Evolutionary conservation across 2,329 filamentous ascomycete species (phyloP).

Genomic region (Penicillium sp.): DNA sequence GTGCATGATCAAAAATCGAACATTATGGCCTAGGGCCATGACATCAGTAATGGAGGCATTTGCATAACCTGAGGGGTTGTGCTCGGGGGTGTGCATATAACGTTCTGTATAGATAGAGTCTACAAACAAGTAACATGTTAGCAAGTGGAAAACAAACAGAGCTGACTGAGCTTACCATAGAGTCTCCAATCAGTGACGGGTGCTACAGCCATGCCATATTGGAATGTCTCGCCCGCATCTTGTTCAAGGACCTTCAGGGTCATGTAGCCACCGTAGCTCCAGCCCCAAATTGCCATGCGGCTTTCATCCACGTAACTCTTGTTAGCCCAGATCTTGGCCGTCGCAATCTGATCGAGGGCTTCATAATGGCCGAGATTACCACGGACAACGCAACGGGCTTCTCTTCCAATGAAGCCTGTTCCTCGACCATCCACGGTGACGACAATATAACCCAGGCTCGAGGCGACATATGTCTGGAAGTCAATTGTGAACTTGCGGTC

Average conservation of each 20-base stretch:
- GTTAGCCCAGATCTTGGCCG: slow-evolving; percentile 76
- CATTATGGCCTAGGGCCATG: slow-evolving; percentile 68
- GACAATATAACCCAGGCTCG: slow-evolving; percentile 83
- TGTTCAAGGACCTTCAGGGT: slow-evolving; percentile 91
- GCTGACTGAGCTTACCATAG: slow-evolving; percentile 56
- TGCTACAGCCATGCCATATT: slow-evolving; percentile 96
- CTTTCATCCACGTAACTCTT: slow-evolving; percentile 80
- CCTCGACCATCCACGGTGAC: slow-evolving; percentile 92
- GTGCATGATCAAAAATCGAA: slow-evolving; percentile 93
- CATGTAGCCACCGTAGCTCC: slow-evolving; percentile 96
- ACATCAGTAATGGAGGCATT: slow-evolving; percentile 72
- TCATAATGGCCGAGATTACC: slow-evolving; percentile 83
- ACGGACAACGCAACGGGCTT: slow-evolving; percentile 76
- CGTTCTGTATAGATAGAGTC: slow-evolving; percentile 51
- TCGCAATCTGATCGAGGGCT: slow-evolving; percentile 84
- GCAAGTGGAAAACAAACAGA: background rate
- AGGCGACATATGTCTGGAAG: slow-evolving; percentile 86
- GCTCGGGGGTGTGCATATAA: slow-evolving; percentile 92
- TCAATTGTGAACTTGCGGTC: slow-evolving; percentile 76
- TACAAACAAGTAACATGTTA: slow-evolving; percentile 9
- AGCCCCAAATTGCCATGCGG: slow-evolving; percentile 93
- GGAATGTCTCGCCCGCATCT: slow-evolving; percentile 85
- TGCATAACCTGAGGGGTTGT: slow-evolving; percentile 75
- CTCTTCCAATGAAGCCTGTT: slow-evolving; percentile 84
- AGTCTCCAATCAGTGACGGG: slow-evolving; percentile 98